These are phyloP conservation scores for Botrytis medusae DNA, from an alignment of 2,329 filamentous ascomycete species.

Conservation along the genomic window DNA sequence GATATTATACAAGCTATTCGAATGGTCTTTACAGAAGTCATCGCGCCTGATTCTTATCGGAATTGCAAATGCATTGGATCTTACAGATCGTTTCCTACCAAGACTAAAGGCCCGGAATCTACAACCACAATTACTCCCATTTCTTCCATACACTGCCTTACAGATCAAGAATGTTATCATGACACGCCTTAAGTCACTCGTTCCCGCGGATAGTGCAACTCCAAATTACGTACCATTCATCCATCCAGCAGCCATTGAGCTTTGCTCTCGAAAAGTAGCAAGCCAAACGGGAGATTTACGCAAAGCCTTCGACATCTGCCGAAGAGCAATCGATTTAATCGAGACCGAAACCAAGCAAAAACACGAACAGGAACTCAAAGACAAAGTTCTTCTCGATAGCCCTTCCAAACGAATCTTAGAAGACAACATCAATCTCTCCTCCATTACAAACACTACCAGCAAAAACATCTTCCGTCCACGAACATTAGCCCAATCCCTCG, in stretches of 20 bases:
- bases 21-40: slow-evolving; percentile 83
- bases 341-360: slow-evolving; percentile 80
- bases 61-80: slow-evolving; percentile 92
- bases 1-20: slow-evolving; percentile 89
- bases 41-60: slow-evolving; percentile 84
- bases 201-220: slow-evolving; percentile 55
- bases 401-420: slow-evolving; percentile 75
- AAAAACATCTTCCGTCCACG: slow-evolving; percentile 38
- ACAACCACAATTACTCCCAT: slow-evolving; percentile 85
- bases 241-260: slow-evolving; percentile 88
- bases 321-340: slow-evolving; percentile 82
- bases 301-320: slow-evolving; percentile 93
- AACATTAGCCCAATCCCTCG: slow-evolving; percentile 50
- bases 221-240: slow-evolving; percentile 77
- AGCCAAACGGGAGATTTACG: slow-evolving; percentile 92
- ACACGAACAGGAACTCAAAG: slow-evolving; percentile 62
- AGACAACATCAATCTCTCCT: slow-evolving; percentile 77
- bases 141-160: slow-evolving; percentile 83
- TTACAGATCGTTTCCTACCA: slow-evolving; percentile 92
- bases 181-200: slow-evolving; percentile 73
- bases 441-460: slow-evolving; percentile 45
- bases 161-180: slow-evolving; percentile 90
- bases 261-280: slow-evolving; percentile 92
- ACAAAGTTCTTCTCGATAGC: slow-evolving; percentile 56
- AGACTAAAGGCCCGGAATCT: slow-evolving; percentile 90